phyloP scores from a whole-genome alignment of 306 rosid species.

The Hippophae gyantsensis region DNA sequence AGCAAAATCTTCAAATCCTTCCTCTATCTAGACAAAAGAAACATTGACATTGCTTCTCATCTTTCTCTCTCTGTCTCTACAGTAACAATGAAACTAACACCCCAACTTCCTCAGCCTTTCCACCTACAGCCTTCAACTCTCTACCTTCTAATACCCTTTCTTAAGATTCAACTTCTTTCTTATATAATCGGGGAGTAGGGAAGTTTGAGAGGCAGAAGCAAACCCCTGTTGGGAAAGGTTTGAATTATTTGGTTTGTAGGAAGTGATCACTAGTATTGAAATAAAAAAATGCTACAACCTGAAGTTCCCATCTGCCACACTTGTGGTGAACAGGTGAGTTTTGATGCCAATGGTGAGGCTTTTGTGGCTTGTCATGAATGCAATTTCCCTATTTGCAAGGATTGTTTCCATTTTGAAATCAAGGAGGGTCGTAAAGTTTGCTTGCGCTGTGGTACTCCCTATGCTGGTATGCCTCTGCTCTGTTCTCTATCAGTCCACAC shows the following conservation, averaged over 20 bases:
- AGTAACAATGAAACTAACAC: constrained; percentile 57
- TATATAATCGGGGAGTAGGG: constrained; percentile 34
- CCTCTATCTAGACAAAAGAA: constrained; percentile 7
- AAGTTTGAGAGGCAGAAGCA: constrained; percentile 21
- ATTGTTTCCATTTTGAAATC: constrained; percentile 60
- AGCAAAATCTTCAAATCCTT: constrained; percentile 50
- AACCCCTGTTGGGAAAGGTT: constrained; percentile 8
- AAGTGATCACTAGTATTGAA: neutral
- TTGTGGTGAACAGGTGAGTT: constrained; percentile 73
- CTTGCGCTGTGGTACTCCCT: constrained; percentile 71
- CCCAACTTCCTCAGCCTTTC: constrained; percentile 57
- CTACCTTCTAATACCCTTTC: neutral
- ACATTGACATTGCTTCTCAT: constrained; percentile 43
- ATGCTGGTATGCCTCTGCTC: constrained; percentile 33
- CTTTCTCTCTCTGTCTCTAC: constrained; percentile 32
- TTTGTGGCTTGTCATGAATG: constrained; percentile 87
- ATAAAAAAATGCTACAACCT: constrained; percentile 65
- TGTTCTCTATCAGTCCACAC: neutral
- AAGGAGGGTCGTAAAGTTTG: constrained; percentile 73
- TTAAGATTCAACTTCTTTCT: constrained; percentile 25
- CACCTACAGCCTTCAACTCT: constrained; percentile 31
- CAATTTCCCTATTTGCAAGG: constrained; percentile 65
- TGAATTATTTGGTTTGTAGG: constrained; percentile 10
- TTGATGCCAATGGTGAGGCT: constrained; percentile 61
- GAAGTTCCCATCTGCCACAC: constrained; percentile 63